Evolutionary conservation across 2,329 filamentous ascomycete species (phyloP).

Genomic region (Ophiostoma montium): DNA sequence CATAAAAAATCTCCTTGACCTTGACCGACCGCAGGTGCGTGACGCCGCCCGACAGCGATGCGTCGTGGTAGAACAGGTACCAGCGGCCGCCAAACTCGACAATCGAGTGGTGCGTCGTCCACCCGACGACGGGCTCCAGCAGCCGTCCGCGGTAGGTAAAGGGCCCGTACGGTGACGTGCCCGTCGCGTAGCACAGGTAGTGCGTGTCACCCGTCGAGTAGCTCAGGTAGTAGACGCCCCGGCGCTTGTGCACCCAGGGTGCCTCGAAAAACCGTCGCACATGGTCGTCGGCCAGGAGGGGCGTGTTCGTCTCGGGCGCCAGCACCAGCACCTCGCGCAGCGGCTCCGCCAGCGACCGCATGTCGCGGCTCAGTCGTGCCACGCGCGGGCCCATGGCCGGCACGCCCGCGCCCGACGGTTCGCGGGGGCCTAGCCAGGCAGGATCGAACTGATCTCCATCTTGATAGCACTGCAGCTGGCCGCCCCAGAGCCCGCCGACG

Average conservation of each 20-base stretch:
- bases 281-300: conserved; percentile 52
- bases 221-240: conserved; percentile 57
- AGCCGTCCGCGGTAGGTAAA: conserved; percentile 61
- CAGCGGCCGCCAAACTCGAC: conserved; percentile 58
- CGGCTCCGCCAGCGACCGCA: conserved; percentile 43
- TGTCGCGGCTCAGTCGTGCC: conserved; percentile 47
- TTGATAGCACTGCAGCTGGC: conserved; percentile 65
- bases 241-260: conserved; percentile 63
- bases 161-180: conserved; percentile 50
- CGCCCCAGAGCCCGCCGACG: conserved; percentile 70
- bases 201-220: conserved; percentile 71
- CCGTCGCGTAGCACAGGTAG: conserved; percentile 55
- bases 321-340: conserved; percentile 51
- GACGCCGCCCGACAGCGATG: conserved; percentile 50
- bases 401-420: conserved; percentile 41
- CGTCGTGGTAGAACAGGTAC: conserved; percentile 68
- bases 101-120: conserved; percentile 72
- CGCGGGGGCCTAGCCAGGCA: conserved; percentile 39
- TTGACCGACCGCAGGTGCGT: conserved; percentile 62
- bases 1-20: conserved; percentile 61
- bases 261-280: conserved; percentile 68
- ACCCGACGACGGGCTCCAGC: conserved; percentile 61
- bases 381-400: conserved; percentile 52
- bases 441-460: conserved; percentile 37
- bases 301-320: conserved; percentile 43